A percentile compares a stretch with the other conserved stretches of the same genome.
phyloP scores from a whole-genome alignment of 768 basidiomycete species.

The Boletus huronensis region DNA sequence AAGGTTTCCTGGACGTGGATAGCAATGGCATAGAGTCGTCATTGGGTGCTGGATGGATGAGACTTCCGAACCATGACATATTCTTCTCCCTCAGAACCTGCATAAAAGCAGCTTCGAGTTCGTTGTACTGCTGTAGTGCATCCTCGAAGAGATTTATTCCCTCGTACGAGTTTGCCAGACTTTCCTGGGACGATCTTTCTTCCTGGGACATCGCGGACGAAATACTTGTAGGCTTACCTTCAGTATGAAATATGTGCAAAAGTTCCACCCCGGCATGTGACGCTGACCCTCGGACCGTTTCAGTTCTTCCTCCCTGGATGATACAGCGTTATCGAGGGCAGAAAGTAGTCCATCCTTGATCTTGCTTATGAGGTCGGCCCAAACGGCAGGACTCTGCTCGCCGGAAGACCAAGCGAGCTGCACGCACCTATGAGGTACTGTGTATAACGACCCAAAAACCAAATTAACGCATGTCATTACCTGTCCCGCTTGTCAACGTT shows the following conservation, averaged over 20 bases:
- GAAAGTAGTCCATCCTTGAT: conserved; percentile 86
- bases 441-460: conserved; percentile 11
- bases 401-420: conserved; percentile 76
- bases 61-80: conserved; percentile 87
- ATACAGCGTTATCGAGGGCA: conserved; percentile 78
- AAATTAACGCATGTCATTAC: conserved; percentile 27
- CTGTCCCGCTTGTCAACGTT: conserved; percentile 85
- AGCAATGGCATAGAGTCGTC: conserved; percentile 84
- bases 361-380: conserved; percentile 86
- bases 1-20: conserved; percentile 77
- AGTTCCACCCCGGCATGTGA: conserved; percentile 97
- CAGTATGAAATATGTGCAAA: conserved; percentile 92
- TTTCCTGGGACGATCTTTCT: conserved; percentile 61
- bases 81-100: conserved; percentile 73
- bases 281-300: conserved; percentile 85
- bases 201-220: not conserved
- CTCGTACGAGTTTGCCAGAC: conserved; percentile 86
- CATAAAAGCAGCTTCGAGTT: conserved; percentile 83
- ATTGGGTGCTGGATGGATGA: conserved; percentile 63
- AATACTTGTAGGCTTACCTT: conserved; percentile 57
- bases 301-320: conserved; percentile 85
- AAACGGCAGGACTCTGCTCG: conserved; percentile 70
- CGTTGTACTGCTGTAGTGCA: conserved; percentile 83
- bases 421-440: conserved; percentile 55
- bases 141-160: conserved; percentile 89